phyloP scores from a whole-genome alignment of 176 grass and related monocot genomes.

The Eremochloa ophiuroides region DNA sequence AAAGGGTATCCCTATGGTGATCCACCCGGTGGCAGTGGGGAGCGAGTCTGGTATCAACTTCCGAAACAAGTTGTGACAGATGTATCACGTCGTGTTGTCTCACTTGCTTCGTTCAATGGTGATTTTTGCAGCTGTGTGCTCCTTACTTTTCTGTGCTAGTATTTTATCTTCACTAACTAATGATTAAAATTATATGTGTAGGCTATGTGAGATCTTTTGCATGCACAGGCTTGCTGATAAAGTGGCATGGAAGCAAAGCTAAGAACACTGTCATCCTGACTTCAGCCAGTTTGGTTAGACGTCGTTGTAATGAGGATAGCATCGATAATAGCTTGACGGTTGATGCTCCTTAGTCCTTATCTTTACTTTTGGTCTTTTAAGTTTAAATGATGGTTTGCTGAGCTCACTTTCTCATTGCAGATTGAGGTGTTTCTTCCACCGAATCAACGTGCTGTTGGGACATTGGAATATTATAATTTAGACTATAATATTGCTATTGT shows the following conservation, averaged over 20 bases:
- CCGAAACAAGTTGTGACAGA: not conserved
- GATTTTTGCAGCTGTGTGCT: not conserved
- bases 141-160: not conserved
- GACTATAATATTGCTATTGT: slow-evolving; percentile 30
- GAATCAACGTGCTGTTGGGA: not conserved
- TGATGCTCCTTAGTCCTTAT: not conserved
- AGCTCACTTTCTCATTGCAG: slow-evolving; percentile 12
- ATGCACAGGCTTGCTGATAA: slow-evolving; percentile 32
- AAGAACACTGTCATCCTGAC: not conserved
- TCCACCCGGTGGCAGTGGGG: not conserved
- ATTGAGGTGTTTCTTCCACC: slow-evolving; percentile 26
- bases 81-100: slow-evolving; percentile 21
- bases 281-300: slow-evolving; percentile 33
- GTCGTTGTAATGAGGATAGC: not conserved
- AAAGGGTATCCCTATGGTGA: not conserved
- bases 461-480: slow-evolving; percentile 18
- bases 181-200: not conserved
- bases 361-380: not conserved
- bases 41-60: not conserved
- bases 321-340: slow-evolving; percentile 11
- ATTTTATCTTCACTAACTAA: not conserved
- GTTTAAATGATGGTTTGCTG: not conserved
- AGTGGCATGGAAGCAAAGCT: slow-evolving; percentile 11
- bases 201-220: slow-evolving; percentile 4
- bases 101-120: slow-evolving; percentile 29